Percentiles rank a stretch among this genome's conserved stretches.
Conservation (phyloP, 352 stramenopile genomes). For the Peronospora destructor region DNA sequence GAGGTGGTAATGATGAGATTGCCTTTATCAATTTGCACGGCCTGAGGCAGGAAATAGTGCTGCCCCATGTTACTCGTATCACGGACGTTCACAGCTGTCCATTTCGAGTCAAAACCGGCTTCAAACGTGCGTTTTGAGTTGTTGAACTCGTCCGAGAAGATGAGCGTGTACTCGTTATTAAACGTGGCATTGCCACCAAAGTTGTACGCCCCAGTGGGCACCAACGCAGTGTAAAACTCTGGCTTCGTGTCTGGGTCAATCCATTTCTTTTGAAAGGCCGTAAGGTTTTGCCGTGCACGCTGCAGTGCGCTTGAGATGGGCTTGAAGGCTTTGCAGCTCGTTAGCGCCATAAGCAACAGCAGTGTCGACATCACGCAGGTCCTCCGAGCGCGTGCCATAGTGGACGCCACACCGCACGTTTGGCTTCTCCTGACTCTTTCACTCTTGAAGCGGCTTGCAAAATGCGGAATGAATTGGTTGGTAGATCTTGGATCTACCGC, state of each 20-base stretch:
- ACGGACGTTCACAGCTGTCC: constrained; percentile 94
- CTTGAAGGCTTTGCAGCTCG: constrained; percentile 14
- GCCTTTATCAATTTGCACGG: constrained; percentile 89
- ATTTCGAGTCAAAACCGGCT: constrained; percentile 91
- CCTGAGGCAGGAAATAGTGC: constrained; percentile 93
- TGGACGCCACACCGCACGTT: not conserved
- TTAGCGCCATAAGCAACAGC: constrained; percentile 18
- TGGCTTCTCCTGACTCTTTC: constrained; percentile 9
- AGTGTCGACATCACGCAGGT: constrained; percentile 3
- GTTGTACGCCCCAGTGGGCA: constrained; percentile 43
- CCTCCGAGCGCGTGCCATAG: not conserved
- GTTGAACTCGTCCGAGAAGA: constrained; percentile 98
- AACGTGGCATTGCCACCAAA: constrained; percentile 28
- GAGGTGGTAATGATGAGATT: constrained; percentile 90
- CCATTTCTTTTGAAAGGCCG: constrained; percentile 40
- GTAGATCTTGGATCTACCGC: constrained; percentile 34
- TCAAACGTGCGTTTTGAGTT: constrained; percentile 88
- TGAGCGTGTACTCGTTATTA: constrained; percentile 63
- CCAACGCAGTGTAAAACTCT: constrained; percentile 34
- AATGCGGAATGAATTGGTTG: constrained; percentile 34
- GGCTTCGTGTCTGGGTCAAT: constrained; percentile 75
- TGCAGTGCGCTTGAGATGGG: constrained; percentile 24
- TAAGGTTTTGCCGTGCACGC: constrained; percentile 34
- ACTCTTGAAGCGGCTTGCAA: constrained; percentile 11
- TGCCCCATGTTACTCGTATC: constrained; percentile 92